These are phyloP conservation scores for Heliosperma pusillum DNA, from an alignment of 148 eudicot species.

Conservation along the genomic window DNA sequence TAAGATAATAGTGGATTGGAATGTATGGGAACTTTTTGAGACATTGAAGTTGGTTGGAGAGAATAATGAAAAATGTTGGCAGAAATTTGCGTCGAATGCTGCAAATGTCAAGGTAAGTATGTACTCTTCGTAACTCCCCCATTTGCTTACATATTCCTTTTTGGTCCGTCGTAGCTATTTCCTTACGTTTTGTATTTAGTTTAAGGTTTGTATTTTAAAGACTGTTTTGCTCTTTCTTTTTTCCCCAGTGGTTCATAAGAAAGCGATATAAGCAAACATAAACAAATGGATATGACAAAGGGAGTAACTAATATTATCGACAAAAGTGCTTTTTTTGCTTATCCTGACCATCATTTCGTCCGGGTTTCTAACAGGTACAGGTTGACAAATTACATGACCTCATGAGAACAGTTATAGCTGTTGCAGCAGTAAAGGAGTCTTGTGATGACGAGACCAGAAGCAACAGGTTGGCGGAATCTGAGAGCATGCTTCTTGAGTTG, in stretches of 20 bases:
- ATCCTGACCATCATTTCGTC: not conserved
- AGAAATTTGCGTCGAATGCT: slow-evolving; percentile 20
- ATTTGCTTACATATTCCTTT: no score
- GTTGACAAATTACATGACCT: slow-evolving; percentile 17
- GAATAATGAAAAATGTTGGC: slow-evolving; percentile 14
- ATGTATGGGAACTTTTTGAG: slow-evolving; percentile 25
- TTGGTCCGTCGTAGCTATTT: not conserved
- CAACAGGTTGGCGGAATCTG: slow-evolving; percentile 17
- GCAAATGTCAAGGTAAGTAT: slow-evolving; percentile 30
- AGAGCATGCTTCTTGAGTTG: slow-evolving; percentile 29
- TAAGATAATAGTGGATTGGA: slow-evolving; percentile 10
- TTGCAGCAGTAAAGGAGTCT: not conserved
- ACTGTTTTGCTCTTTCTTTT: no score
- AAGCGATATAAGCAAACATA: no score
- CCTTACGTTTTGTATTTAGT: not conserved
- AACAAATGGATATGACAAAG: no score
- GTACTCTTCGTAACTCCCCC: not conserved
- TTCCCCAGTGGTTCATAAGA: no score
- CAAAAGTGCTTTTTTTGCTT: not conserved
- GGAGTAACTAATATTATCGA: not conserved
- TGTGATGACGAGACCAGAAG: slow-evolving; percentile 13
- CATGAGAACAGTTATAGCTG: slow-evolving; percentile 8
- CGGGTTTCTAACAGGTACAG: slow-evolving; percentile 20
- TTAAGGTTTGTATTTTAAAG: no score
- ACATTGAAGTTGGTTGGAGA: slow-evolving; percentile 14